Conservation (phyloP, 768 basidiomycete species). For the Mycena crocata region DNA sequence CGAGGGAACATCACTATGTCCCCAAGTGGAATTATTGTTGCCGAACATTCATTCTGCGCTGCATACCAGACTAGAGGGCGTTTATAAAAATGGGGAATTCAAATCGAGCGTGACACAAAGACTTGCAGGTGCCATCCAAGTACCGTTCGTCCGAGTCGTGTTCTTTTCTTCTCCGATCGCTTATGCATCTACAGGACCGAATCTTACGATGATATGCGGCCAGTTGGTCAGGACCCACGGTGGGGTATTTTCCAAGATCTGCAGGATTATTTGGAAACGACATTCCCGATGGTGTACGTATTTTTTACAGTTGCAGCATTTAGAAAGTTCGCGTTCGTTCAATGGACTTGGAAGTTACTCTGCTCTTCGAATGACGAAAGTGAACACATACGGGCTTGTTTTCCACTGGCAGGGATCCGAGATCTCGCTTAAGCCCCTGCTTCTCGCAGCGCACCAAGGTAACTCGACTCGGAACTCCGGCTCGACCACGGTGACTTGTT, state of each 20-base stretch:
- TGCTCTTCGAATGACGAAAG: conserved; percentile 60
- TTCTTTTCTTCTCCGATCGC: neutral
- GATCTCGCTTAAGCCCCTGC: conserved; percentile 60
- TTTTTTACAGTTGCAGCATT: neutral
- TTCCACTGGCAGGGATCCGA: conserved; percentile 72
- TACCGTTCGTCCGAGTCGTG: conserved; percentile 38
- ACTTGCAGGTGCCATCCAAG: conserved; percentile 45
- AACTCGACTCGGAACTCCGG: neutral
- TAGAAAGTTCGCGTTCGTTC: neutral
- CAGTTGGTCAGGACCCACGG: conserved; percentile 58
- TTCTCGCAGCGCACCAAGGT: conserved; percentile 66
- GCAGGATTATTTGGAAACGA: conserved; percentile 50
- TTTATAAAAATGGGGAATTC: conserved; percentile 36
- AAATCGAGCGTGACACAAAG: conserved; percentile 42
- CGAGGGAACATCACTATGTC: neutral
- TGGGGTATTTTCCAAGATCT: conserved; percentile 52
- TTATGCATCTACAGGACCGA: conserved; percentile 51
- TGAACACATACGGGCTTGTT: conserved; percentile 70
- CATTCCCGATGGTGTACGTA: conserved; percentile 65
- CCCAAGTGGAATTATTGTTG: conserved; percentile 9
- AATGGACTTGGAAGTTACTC: conserved; percentile 52
- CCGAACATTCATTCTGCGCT: conserved; percentile 1
- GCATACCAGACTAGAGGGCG: neutral
- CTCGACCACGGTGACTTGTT: neutral
- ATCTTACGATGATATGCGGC: conserved; percentile 58